These are phyloP conservation scores for Pulveroboletus sp. DNA, from an alignment of 768 basidiomycete species.

Conservation along the genomic window DNA sequence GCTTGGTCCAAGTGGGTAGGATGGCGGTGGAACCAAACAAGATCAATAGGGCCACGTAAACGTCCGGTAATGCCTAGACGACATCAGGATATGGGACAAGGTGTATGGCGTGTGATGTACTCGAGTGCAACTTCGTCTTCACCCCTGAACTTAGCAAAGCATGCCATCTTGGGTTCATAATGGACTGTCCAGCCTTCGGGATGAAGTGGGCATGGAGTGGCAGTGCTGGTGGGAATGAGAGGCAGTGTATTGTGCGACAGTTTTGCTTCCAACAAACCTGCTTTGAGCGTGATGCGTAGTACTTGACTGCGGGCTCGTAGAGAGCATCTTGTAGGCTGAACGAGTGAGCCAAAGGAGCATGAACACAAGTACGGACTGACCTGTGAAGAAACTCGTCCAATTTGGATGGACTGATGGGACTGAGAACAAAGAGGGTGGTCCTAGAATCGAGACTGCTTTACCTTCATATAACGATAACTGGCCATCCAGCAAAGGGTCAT, in stretches of 20 bases:
- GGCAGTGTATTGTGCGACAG: constrained; percentile 50
- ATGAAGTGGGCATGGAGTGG: constrained; percentile 57
- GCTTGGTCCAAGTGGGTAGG: constrained; percentile 88
- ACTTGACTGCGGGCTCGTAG: constrained; percentile 87
- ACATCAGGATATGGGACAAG: constrained; percentile 12
- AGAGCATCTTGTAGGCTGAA: constrained; percentile 82
- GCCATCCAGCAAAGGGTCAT: constrained; percentile 79
- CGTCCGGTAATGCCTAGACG: constrained; percentile 84
- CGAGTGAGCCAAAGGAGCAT: constrained; percentile 1
- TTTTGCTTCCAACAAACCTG: constrained; percentile 89
- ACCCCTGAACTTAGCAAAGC: constrained; percentile 92
- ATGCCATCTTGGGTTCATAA: constrained; percentile 97
- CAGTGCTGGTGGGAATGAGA: constrained; percentile 40
- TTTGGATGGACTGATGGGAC: constrained; percentile 84
- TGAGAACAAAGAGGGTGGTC: constrained; percentile 91
- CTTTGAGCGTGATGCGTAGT: constrained; percentile 91
- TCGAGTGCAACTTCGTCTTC: constrained; percentile 92
- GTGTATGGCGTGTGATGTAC: constrained; percentile 42
- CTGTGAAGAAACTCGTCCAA: constrained; percentile 87
- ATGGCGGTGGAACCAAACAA: constrained; percentile 90
- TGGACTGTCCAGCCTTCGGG: constrained; percentile 93
- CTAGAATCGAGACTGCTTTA: constrained; percentile 88
- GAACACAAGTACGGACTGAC: constrained; percentile 33
- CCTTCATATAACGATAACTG: constrained; percentile 84
- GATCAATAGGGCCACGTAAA: constrained; percentile 75